Base-by-base conservation (phyloP, 2,329 filamentous ascomycete genomes). In the Pseudopyricularia javanii region DNA sequence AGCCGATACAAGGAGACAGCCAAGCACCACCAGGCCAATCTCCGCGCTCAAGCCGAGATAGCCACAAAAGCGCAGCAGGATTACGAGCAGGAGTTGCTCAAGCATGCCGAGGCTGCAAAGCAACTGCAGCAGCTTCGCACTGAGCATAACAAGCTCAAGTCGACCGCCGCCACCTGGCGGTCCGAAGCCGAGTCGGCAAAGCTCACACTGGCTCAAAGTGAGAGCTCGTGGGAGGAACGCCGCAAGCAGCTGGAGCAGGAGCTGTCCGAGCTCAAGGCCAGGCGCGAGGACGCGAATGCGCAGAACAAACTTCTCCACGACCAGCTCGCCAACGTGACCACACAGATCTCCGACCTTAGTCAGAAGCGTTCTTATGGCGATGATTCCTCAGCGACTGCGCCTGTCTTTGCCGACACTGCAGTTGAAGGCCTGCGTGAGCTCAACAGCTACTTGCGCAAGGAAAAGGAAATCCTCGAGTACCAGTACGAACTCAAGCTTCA, bases 381-480 rank as follows among this genome's bases (percentile, higher is more conserved):
- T 53, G 48, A 55, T 74, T 15, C 79, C 12, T 82, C 86, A 30
- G 71, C 72, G 12, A 71, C 75, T 54, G 72, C 72, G 12, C 67
- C 75, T 1, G 68, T 76, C 15, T 69, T 75, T 7, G 70, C 79
- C 4, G 75, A 81, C 50, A 74, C 80, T 34, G 82, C 80, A 40
- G 72, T 83, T 9, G 87, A 89, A 58, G 88, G 87, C 52, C 79
- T 95, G 9, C 86, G 93, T 56, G 91, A 97, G 62, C 80, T 98
- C 54, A 94, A 95, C 69, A 86, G 81, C 56, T 98, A 93, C 66
- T 74, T 98, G 56, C 85, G 91, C 47, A 86, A 89, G 43, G 94
- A 98, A 70, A 98, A 97, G 73, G 93, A 97, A 65, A 97, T 98
- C 58, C 79, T 96, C 8, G 91, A 98, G 60, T 88, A 96, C n/a